Base-by-base conservation (phyloP, 2,329 filamentous ascomycete species). In the Periconia sp. region DNA sequence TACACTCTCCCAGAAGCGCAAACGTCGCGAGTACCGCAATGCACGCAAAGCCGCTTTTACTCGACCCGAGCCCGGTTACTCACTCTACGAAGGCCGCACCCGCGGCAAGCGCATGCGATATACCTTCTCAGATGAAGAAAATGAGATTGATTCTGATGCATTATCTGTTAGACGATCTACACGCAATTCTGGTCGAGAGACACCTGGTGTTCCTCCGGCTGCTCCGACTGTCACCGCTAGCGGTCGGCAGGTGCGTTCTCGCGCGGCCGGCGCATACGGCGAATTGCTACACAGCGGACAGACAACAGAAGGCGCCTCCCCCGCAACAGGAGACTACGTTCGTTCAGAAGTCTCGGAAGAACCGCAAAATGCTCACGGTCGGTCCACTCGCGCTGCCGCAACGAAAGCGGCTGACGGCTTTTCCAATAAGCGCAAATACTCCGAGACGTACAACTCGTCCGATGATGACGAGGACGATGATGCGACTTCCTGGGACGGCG, bases 61-160 rank as follows among this genome's bases (percentile, higher is more conserved):
- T 61, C 85, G 92, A 6, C 91, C 92, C 6, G 92, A 96, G 63
- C 88, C 89, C 10, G 92, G 92, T 5, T 95, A 93, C 70, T 97
- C 92, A 1, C 80, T 96, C 53, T 99, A 99, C 72, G 94, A 99
- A 77, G 94, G 94, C 47, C 90, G 94, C 49, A 99, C 95, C 6
- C 86, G 94, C 54, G 94, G 94, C 52, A 97, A 99, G 79, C 89
- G 93, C 56, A 89, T 96, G 77, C 95, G 92, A 74, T 99, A 99
- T 70, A 99, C 91, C 0, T 99, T 90, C 69, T 92, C 97, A 49
- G 91, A 95, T 20, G 91, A 95, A 61, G 91, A 96, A n/a, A 80
- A 77, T 48, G 84, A 84, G 67, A 80, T 77, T 48, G 84, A 84
- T 67, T 87, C 86, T 71, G 92, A 79, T 55, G 76, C 77, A 17